Base-by-base conservation (phyloP, 352 stramenopile species). In the Hyphochytrium catenoides region DNA sequence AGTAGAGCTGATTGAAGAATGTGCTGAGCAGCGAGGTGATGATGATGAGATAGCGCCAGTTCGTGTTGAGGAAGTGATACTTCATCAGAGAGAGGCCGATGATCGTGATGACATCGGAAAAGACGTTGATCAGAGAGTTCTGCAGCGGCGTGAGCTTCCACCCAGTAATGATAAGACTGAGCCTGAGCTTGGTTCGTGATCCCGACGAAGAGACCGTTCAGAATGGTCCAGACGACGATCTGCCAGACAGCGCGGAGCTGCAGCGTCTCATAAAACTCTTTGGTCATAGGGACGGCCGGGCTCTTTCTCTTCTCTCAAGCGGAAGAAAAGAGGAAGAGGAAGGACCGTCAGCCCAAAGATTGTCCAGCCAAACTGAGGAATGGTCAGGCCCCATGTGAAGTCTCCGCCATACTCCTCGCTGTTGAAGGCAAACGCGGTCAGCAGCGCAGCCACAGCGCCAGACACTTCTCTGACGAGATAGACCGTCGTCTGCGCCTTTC, bases 221-320 rank as follows among this genome's bases (percentile, higher is more conserved):
- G 36, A 50, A 74, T 63, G 40, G 57, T 44, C 32, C 15, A 78
- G 32, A 21, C 50, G 23, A 70, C 54, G 22, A 68, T 37, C 36
- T 71, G 58, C 40, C 59, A 74, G 39, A 78, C 64, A 6, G 60
- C 63, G 34, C 62, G 58, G 26, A 69, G 54, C 49, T 77, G 53
- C 20, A 79, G 44, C 31, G 76, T 65, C 23, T 56, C 51, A 59
- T 59, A 76, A 50, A 77, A 64, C 35, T 74, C 52, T 11, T 31
- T 42, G 19, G 62, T 49, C 25, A 4, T 50, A 41, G 11, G 52
- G 40, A 4, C 36, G n/a, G 11, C 47, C 36, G 22, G 45, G 47
- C 36, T 62, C 63, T n/a, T 55, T 41, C n/a, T 67, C 56, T 16
- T 53, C 39, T 18, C 69, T 47, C 34, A 64, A 57, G 31, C 44